phyloP scores from a whole-genome alignment of 73 alveolate species.

The Blepharisma japonicum region DNA sequence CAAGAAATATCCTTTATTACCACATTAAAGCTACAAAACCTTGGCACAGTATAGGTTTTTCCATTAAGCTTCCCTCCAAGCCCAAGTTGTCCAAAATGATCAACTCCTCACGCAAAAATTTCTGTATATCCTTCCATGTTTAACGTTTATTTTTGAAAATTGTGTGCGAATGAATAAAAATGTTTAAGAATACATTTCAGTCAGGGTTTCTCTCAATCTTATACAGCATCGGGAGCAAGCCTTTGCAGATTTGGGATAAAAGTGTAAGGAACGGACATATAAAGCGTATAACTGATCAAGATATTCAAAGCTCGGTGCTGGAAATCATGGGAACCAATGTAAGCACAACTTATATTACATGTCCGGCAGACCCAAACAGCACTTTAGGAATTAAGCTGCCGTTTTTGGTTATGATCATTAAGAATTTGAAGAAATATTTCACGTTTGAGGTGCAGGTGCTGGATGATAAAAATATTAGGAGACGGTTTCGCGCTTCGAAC shows the following conservation, averaged over 20 bases:
- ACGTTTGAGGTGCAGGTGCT: conserved; percentile 96
- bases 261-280: conserved; percentile 95
- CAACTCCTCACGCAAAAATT: conserved; percentile 26
- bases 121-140: conserved; percentile 17
- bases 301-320: conserved; percentile 91
- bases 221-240: conserved; percentile 86
- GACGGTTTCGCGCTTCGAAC: conserved; percentile 98
- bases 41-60: conserved; percentile 41
- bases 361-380: conserved; percentile 95
- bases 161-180: not conserved
- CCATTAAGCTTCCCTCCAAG: conserved; percentile 38
- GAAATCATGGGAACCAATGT: conserved; percentile 98
- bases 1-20: conserved; percentile 48
- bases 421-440: conserved; percentile 95
- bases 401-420: conserved; percentile 93
- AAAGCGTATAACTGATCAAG: conserved; percentile 96
- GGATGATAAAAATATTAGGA: conserved; percentile 96
- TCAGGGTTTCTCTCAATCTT: conserved; percentile 84
- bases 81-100: conserved; percentile 44
- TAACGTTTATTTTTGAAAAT: too few species aligned
- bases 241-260: conserved; percentile 95
- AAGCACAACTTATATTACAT: conserved; percentile 86
- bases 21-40: conserved; percentile 49
- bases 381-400: conserved; percentile 96
- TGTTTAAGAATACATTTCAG: conserved; percentile 17